Evolutionary conservation across 257 asterid species (phyloP).

Genomic region (Jacaranda mimosifolia): DNA sequence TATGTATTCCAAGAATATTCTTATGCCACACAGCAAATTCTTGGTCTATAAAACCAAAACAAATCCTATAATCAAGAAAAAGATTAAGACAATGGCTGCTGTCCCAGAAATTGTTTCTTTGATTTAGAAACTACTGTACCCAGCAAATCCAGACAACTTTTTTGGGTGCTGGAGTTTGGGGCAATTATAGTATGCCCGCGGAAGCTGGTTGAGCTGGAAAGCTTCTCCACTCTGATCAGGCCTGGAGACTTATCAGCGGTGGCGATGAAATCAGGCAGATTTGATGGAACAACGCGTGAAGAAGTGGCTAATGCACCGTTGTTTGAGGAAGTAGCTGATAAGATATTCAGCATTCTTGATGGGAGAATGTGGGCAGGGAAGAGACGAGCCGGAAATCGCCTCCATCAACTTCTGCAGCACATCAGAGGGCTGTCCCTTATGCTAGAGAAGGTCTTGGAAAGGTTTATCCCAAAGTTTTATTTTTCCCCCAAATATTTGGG

Average conservation of each 20-base stretch:
- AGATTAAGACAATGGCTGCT: slow-evolving; percentile 16
- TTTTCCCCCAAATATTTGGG: not conserved
- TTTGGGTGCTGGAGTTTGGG: slow-evolving; percentile 83
- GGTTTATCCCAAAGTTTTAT: slow-evolving; percentile 43
- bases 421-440: slow-evolving; percentile 73
- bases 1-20: slow-evolving; percentile 55
- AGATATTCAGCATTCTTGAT: slow-evolving; percentile 72
- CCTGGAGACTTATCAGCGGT: slow-evolving; percentile 77
- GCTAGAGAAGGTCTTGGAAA: slow-evolving; percentile 71
- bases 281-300: slow-evolving; percentile 76
- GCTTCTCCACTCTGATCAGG: slow-evolving; percentile 82
- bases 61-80: too few relatives aligned
- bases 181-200: slow-evolving; percentile 82
- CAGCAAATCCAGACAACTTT: slow-evolving; percentile 59
- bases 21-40: slow-evolving; percentile 35
- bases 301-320: slow-evolving; percentile 70
- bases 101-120: slow-evolving; percentile 80
- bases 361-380: slow-evolving; percentile 84
- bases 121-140: slow-evolving; percentile 95
- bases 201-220: slow-evolving; percentile 75
- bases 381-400: slow-evolving; percentile 75
- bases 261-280: slow-evolving; percentile 56
- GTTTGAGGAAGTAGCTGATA: slow-evolving; percentile 75
- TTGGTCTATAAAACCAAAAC: too few relatives aligned
- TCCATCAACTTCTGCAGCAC: slow-evolving; percentile 52